A percentile compares a stretch with the other conserved stretches of the same genome.
Conservation (phyloP, 257 asterid species). For the Vinca minor region DNA sequence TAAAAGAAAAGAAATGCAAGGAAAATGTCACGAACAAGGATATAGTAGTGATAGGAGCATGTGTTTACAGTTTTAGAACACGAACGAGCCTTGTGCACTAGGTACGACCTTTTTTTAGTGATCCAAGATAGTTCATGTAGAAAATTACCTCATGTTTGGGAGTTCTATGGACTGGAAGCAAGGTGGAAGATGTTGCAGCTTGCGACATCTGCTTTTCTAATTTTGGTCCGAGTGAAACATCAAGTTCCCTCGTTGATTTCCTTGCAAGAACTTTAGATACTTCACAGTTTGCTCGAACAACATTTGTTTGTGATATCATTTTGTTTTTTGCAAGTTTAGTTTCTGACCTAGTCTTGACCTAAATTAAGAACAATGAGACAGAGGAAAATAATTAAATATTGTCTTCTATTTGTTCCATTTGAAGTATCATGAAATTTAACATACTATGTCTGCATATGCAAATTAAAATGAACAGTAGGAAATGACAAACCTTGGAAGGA, state of each 20-base stretch:
- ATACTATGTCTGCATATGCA: not conserved
- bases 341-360: conserved; percentile 35
- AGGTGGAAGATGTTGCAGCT: conserved; percentile 19
- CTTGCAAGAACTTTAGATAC: conserved; percentile 22
- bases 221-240: conserved; percentile 21
- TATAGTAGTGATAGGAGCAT: not conserved
- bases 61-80: not conserved
- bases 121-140: not conserved
- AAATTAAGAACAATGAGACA: conserved; percentile 6
- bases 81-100: not conserved
- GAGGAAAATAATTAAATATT: not conserved
- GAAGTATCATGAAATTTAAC: conserved; percentile 5
- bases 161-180: conserved; percentile 20
- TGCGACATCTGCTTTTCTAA: conserved; percentile 25
- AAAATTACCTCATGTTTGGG: conserved; percentile 37
- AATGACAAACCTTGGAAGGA: conserved; percentile 32
- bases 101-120: not conserved
- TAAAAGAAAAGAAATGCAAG: conserved; percentile 12
- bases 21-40: conserved; percentile 3
- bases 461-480: not conserved
- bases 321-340: conserved; percentile 24
- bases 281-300: conserved; percentile 22
- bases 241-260: conserved; percentile 27
- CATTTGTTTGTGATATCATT: conserved; percentile 21
- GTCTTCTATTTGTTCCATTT: not conserved